Base-by-base conservation (phyloP, 495 filamentous ascomycete species). In the Neurospora africana region DNA sequence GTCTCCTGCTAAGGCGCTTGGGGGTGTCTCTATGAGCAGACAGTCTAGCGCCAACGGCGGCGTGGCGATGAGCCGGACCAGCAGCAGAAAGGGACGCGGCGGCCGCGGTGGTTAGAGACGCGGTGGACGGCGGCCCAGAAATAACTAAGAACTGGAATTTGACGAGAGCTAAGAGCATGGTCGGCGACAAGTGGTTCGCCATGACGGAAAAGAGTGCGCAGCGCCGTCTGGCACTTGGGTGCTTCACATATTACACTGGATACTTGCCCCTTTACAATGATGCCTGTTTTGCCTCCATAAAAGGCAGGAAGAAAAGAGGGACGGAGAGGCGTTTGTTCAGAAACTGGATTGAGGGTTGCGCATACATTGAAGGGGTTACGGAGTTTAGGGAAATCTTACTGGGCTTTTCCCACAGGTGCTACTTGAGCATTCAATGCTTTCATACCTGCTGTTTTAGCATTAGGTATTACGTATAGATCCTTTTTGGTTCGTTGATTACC, bases 51-150 rank as follows among this genome's bases (percentile, higher is more conserved):
- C 83, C 0, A 84, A 83, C 40, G 53, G 53, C 13, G 82, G 85
- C 40, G 82, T 79, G 27, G 81, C 82, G 1, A 87, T 87, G 86
- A 86, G 83, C 70, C 77, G 86, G 58, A 86, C 79, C 39, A 81
- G 77, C 71, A 80, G 76, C 43, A 76, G 81, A 23, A 80, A 79
- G 70, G 79, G 78, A 36, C 75, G 79, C 23, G 73, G 75, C n/a
- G 77, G 76, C 2, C 77, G 78, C 17, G 77, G 73, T 39, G 75
- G 76, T 11, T 79, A 67, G 71, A 9, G 33, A n/a, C 5, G 21
- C 23, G 21, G n/a, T 4, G 21, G 44, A 53, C 0, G 10, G 44
- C 15, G 53, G 23, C 21, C 5, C 11, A 61, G 53, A 9, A 6
- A 61, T 13, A 13, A 21, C 30, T 2, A 3, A 1, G 47, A 27